Evolutionary conservation across 2,329 filamentous ascomycete genomes (phyloP).

Genomic region (Penicillium sp.): DNA sequence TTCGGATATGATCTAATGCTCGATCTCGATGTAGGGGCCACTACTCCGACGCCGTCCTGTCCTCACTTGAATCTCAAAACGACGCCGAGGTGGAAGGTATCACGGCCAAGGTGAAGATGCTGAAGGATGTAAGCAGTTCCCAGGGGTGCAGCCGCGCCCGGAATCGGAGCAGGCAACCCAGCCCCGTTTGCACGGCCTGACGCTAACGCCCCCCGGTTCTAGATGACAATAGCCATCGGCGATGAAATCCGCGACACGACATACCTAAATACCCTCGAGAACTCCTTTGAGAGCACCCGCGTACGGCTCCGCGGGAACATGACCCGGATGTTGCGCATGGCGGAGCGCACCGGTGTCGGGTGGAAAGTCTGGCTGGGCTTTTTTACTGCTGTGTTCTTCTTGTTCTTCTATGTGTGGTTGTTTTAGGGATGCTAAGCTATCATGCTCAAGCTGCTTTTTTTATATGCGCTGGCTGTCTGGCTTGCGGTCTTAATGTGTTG

Average conservation of each 20-base stretch:
- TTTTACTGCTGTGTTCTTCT: constrained; percentile 75
- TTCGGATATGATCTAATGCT: constrained; percentile 7
- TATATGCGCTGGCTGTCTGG: not conserved
- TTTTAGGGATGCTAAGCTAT: constrained; percentile 56
- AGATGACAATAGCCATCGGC: constrained; percentile 91
- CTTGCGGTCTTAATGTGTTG: constrained; percentile 1
- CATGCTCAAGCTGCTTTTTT: not conserved
- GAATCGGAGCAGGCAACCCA: not conserved
- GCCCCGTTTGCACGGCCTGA: not conserved
- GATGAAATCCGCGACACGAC: constrained; percentile 92
- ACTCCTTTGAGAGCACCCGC: constrained; percentile 84
- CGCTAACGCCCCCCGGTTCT: constrained; percentile 9
- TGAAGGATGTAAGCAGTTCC: constrained; percentile 74
- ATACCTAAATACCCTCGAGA: constrained; percentile 90
- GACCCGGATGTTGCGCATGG: constrained; percentile 97
- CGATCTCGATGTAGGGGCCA: constrained; percentile 64
- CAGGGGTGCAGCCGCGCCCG: not conserved
- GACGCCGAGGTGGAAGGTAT: constrained; percentile 89
- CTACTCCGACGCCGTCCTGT: constrained; percentile 88
- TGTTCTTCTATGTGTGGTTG: constrained; percentile 94
- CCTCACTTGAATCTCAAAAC: constrained; percentile 94
- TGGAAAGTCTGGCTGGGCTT: constrained; percentile 95
- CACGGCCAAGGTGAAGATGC: constrained; percentile 80
- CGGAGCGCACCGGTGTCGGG: constrained; percentile 86
- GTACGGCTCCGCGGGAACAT: constrained; percentile 84